phyloP scores from a whole-genome alignment of 2,329 filamentous ascomycete species.

The Colletotrichum horii region DNA sequence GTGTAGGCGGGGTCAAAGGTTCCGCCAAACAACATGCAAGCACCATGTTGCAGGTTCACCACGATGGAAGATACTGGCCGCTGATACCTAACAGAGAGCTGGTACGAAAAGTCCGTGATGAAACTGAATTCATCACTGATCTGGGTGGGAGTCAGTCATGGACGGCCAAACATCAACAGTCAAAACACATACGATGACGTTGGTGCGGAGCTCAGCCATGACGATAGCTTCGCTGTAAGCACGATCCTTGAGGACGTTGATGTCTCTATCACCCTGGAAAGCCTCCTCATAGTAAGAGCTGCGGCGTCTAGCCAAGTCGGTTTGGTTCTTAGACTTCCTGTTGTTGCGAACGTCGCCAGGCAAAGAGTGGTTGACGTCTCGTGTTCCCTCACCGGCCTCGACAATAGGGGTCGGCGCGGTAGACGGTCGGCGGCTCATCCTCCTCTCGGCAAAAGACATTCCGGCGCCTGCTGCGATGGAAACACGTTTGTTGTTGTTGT shows the following conservation, averaged over 20 bases:
- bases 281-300: conserved; percentile 53
- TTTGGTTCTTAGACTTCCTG: conserved; percentile 34
- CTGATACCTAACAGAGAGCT: conserved; percentile 77
- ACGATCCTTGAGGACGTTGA: conserved; percentile 46
- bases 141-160: conserved; percentile 42
- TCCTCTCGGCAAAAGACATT: conserved; percentile 36
- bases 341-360: conserved; percentile 40
- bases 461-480: neutral
- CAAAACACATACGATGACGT: conserved; percentile 61
- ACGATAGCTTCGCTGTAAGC: conserved; percentile 62
- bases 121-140: conserved; percentile 78
- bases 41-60: conserved; percentile 77
- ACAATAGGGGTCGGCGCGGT: conserved; percentile 33
- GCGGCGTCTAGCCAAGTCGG: conserved; percentile 38
- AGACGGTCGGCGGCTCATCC: conserved; percentile 24
- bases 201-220: conserved; percentile 68
- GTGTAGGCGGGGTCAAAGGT: conserved; percentile 82
- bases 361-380: conserved; percentile 42
- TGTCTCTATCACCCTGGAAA: conserved; percentile 39
- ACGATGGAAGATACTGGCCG: conserved; percentile 76
- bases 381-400: conserved; percentile 38
- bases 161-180: neutral
- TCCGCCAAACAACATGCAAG: conserved; percentile 76
- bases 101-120: conserved; percentile 74
- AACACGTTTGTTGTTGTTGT: conserved; percentile 13